A percentile compares a stretch with the other conserved stretches of the same genome.
phyloP scores from a whole-genome alignment of 257 asterid genomes.

The Plantago ovata region DNA sequence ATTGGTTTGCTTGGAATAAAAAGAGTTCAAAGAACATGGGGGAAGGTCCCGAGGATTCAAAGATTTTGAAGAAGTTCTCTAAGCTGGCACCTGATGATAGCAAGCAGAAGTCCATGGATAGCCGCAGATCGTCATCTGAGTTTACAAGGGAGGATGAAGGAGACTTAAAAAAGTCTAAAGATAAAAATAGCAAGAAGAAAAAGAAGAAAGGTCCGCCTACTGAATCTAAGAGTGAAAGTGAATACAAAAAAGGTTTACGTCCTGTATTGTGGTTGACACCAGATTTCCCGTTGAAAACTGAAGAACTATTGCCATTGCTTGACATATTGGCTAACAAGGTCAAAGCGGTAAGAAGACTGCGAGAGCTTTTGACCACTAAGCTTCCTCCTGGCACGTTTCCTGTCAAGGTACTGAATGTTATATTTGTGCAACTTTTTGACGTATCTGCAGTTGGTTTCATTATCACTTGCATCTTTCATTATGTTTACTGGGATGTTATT shows the following conservation, averaged over 20 bases:
- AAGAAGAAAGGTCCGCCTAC: slow-evolving; percentile 62
- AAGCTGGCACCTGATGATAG: slow-evolving; percentile 70
- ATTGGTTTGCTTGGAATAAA: slow-evolving; percentile 92
- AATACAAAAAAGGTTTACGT: slow-evolving; percentile 89
- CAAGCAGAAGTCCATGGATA: slow-evolving; percentile 53
- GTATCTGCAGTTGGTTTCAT: not conserved
- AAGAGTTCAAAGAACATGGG: slow-evolving; percentile 66
- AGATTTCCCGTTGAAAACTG: slow-evolving; percentile 89
- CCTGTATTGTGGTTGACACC: slow-evolving; percentile 99
- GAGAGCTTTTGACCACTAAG: slow-evolving; percentile 96
- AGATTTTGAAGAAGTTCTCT: slow-evolving; percentile 65
- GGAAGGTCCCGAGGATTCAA: slow-evolving; percentile 79
- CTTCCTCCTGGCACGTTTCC: slow-evolving; percentile 95
- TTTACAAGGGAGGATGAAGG: slow-evolving; percentile 56
- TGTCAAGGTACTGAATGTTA: slow-evolving; percentile 64
- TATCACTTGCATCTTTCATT: slow-evolving; percentile 6
- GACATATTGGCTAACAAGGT: slow-evolving; percentile 98
- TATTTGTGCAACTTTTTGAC: not conserved
- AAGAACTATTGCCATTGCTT: slow-evolving; percentile 92
- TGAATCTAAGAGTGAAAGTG: slow-evolving; percentile 54
- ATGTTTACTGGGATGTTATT: not conserved
- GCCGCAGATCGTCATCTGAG: slow-evolving; percentile 69
- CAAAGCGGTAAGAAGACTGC: slow-evolving; percentile 88
- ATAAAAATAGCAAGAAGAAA: slow-evolving; percentile 82
- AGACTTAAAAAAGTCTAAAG: slow-evolving; percentile 73